phyloP scores from a whole-genome alignment of 352 stramenopile genomes.

The Globisporangium orthogonon region DNA sequence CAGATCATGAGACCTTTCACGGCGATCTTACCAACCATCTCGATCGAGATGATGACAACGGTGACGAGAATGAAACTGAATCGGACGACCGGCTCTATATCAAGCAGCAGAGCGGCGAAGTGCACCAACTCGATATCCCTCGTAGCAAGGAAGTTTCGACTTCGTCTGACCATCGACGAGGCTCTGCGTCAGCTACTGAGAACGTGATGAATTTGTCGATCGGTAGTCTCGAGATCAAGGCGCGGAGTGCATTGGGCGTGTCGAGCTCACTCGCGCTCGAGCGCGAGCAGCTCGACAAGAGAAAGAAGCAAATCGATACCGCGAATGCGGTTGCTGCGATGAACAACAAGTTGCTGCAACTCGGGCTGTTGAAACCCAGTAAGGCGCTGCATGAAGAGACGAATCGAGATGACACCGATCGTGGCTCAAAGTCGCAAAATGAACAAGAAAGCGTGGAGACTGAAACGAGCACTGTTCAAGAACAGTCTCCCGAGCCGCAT shows the following conservation, averaged over 20 bases:
- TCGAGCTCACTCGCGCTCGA: conserved; percentile 48
- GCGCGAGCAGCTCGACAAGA: conserved; percentile 62
- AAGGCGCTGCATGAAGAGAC: background rate
- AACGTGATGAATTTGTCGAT: conserved; percentile 30
- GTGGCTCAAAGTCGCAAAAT: background rate
- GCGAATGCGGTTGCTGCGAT: conserved; percentile 69
- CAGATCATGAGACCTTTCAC: background rate
- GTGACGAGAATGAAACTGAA: background rate
- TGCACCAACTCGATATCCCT: conserved; percentile 12
- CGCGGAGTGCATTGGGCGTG: background rate
- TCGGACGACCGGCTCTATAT: conserved; percentile 9
- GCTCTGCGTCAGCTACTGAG: conserved; percentile 2
- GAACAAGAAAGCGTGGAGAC: background rate
- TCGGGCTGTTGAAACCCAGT: conserved; percentile 41
- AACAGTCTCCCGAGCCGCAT: too few relatives aligned
- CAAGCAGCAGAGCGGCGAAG: conserved; percentile 9
- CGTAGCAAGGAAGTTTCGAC: conserved; percentile 5
- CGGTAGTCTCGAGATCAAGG: conserved; percentile 13
- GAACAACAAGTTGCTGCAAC: conserved; percentile 56
- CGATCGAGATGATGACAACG: conserved; percentile 1
- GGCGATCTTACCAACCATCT: background rate
- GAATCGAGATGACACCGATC: background rate
- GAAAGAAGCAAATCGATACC: conserved; percentile 66
- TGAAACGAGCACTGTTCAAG: background rate
- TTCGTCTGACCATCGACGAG: background rate